These are phyloP conservation scores for Beauveria asiatica DNA, from an alignment of 2,329 filamentous ascomycete species.

Conservation along the genomic window DNA sequence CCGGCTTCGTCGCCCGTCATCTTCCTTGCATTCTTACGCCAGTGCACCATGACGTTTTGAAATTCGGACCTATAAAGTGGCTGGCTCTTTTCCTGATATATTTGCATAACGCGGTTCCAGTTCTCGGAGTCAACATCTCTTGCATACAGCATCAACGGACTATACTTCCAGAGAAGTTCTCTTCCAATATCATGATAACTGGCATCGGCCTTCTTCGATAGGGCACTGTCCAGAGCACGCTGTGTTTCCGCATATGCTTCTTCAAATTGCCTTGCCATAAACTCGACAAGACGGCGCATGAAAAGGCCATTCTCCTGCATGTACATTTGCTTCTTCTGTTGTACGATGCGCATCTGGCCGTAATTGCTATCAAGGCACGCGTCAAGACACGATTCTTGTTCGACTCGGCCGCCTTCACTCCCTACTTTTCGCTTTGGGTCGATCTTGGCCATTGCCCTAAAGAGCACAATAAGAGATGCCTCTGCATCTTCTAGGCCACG, in stretches of 20 bases:
- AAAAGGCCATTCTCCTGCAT: constrained; percentile 67
- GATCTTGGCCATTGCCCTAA: constrained; percentile 89
- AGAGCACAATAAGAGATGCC: constrained; percentile 66
- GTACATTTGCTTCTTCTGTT: constrained; percentile 91
- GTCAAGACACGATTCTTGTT: constrained; percentile 44
- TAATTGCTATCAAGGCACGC: constrained; percentile 63
- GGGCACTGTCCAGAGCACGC: constrained; percentile 51
- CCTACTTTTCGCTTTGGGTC: constrained; percentile 64
- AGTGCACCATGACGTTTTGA: constrained; percentile 64
- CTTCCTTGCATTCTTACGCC: constrained; percentile 73
- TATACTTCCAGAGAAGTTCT: constrained; percentile 76
- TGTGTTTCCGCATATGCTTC: constrained; percentile 63
- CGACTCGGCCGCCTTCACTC: constrained; percentile 38
- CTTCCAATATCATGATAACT: constrained; percentile 64
- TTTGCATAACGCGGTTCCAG: constrained; percentile 71
- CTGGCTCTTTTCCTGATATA: constrained; percentile 71
- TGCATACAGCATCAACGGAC: constrained; percentile 78
- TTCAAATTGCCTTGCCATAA: constrained; percentile 75
- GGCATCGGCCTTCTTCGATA: constrained; percentile 60
- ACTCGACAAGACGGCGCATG: constrained; percentile 69
- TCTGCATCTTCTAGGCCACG: constrained; percentile 73
- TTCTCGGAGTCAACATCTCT: constrained; percentile 74
- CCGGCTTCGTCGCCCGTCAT: constrained; percentile 69
- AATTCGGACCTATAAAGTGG: constrained; percentile 78
- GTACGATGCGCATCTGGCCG: constrained; percentile 85